A percentile compares a stretch with the other conserved stretches of the same genome.
phyloP scores from a whole-genome alignment of 768 basidiomycete species.

The Hemileccinum impolitum region DNA sequence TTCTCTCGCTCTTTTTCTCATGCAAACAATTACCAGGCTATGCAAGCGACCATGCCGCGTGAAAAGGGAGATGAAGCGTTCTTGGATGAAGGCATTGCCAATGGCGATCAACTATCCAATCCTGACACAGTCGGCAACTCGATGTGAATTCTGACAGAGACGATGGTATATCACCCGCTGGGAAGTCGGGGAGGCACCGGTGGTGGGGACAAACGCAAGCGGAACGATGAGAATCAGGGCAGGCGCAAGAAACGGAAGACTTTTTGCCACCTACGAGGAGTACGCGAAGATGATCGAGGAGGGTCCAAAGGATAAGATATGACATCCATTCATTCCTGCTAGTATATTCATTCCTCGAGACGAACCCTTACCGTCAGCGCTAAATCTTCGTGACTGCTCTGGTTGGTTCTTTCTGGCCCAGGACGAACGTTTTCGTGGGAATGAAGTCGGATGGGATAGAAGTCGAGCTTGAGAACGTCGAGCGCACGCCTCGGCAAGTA shows the following conservation, averaged over 20 bases:
- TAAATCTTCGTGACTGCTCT: constrained; percentile 2
- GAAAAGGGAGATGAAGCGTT: constrained; percentile 47
- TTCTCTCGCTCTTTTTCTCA: neutral
- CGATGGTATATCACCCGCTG: constrained; percentile 50
- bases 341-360: neutral
- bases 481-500: neutral
- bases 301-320: constrained; percentile 29
- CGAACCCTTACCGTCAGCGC: too few species aligned
- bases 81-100: constrained; percentile 32
- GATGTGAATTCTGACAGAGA: constrained; percentile 28
- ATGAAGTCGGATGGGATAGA: neutral
- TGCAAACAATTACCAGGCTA: constrained; percentile 50
- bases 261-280: constrained; percentile 83
- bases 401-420: neutral
- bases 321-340: neutral
- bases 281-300: constrained; percentile 85
- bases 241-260: constrained; percentile 62
- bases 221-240: constrained; percentile 42
- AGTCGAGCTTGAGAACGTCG: neutral
- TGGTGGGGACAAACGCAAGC: constrained; percentile 53
- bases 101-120: constrained; percentile 28
- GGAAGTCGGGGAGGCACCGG: constrained; percentile 50
- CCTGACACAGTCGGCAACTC: constrained; percentile 31
- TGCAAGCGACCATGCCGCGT: constrained; percentile 83
- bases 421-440: neutral